These are phyloP conservation scores for Mucor mucedo DNA, from an alignment of 371 early-diverging fungal genomes.

Conservation along the genomic window DNA sequence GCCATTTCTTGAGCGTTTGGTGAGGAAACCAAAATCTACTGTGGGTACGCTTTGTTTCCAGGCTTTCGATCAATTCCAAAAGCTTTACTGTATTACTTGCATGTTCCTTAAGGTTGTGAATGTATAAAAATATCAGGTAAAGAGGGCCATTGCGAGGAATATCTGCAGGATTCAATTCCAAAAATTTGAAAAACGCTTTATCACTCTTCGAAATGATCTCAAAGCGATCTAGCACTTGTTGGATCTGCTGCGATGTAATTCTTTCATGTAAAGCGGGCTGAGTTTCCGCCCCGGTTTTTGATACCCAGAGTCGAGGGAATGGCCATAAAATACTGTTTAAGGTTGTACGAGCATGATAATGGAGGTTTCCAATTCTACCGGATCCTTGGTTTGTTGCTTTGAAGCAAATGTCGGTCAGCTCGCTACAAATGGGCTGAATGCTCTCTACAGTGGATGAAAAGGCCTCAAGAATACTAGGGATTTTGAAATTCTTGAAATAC, in stretches of 20 bases:
- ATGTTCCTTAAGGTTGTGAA: slow-evolving; percentile 31
- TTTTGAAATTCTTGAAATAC: slow-evolving; percentile 19
- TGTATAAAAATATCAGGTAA: slow-evolving; percentile 31
- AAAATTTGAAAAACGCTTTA: slow-evolving; percentile 16
- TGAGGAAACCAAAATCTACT: slow-evolving; percentile 33
- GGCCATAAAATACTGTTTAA: slow-evolving; percentile 46
- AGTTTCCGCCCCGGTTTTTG: not conserved
- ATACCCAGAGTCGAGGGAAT: slow-evolving; percentile 38
- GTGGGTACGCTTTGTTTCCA: slow-evolving; percentile 21
- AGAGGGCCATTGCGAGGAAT: slow-evolving; percentile 31
- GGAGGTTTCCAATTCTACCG: slow-evolving; percentile 7
- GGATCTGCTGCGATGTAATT: slow-evolving; percentile 1
- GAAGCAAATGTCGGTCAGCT: slow-evolving; percentile 13
- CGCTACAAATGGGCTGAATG: slow-evolving; percentile 4
- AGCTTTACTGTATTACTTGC: slow-evolving; percentile 16
- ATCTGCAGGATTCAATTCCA: slow-evolving; percentile 14
- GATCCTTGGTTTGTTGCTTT: slow-evolving; percentile 16
- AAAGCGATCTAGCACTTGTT: slow-evolving; percentile 5
- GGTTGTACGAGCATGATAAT: slow-evolving; percentile 25
- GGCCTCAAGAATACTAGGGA: slow-evolving; percentile 17
- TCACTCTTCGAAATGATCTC: slow-evolving; percentile 12
- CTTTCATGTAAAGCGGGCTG: not conserved
- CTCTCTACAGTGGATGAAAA: slow-evolving; percentile 6
- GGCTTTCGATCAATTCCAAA: slow-evolving; percentile 22
- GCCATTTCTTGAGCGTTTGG: slow-evolving; percentile 34